Percentiles rank a stretch among this genome's conserved stretches.
Conservation (phyloP, 2,329 filamentous ascomycete species). For the Trichoderma sp. region DNA sequence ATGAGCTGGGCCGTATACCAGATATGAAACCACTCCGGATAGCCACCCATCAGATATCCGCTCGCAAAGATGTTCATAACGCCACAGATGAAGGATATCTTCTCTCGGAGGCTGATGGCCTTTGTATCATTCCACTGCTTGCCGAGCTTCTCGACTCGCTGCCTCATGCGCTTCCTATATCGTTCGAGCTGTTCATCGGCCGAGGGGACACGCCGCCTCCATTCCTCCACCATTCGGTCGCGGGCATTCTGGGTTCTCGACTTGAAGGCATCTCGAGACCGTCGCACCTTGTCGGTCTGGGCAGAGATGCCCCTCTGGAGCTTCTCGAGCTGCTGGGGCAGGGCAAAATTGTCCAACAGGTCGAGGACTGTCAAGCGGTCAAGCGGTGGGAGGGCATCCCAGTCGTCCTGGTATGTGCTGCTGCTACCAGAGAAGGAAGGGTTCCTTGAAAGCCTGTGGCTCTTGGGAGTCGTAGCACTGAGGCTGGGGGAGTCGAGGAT, state of each 20-base stretch:
- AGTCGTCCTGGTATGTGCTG: constrained; percentile 84
- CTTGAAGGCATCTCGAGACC: constrained; percentile 77
- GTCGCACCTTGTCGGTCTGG: constrained; percentile 81
- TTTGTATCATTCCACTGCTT: constrained; percentile 86
- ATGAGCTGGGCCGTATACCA: constrained; percentile 88
- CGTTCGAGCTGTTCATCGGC: constrained; percentile 91
- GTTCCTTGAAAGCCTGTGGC: constrained; percentile 67
- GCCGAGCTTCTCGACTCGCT: constrained; percentile 82
- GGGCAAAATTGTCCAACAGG: constrained; percentile 86
- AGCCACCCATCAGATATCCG: constrained; percentile 86
- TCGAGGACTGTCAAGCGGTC: constrained; percentile 91
- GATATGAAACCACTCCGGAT: constrained; percentile 80
- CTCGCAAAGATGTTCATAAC: constrained; percentile 98
- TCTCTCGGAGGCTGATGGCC: constrained; percentile 84
- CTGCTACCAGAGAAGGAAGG: constrained; percentile 80
- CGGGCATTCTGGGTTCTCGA: constrained; percentile 74
- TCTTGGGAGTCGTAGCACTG: constrained; percentile 47
- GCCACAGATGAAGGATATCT: constrained; percentile 92
- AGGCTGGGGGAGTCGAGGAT: constrained; percentile 51
- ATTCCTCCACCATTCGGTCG: constrained; percentile 88
- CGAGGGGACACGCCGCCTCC: constrained; percentile 79
- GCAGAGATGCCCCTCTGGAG: constrained; percentile 78
- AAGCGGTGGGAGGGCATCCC: constrained; percentile 80
- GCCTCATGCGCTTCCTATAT: constrained; percentile 83
- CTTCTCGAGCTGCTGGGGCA: constrained; percentile 88